Base-by-base conservation (phyloP, 768 basidiomycete genomes). In the Lentinula raphanica region DNA sequence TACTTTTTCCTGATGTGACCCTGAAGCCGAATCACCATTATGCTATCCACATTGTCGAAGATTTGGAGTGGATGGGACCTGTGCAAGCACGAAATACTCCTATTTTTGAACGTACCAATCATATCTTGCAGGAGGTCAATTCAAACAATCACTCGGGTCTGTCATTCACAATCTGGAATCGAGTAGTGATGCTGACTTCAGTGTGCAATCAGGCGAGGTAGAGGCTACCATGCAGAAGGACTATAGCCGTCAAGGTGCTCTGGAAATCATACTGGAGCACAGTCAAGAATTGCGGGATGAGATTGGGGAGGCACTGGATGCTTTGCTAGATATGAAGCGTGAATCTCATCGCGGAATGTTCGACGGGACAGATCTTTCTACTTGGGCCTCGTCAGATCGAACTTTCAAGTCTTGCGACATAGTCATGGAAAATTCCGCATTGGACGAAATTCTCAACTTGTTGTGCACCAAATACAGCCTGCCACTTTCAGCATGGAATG, bases 71-170 rank as follows among this genome's bases (percentile, higher is more conserved):
- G 1, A 67, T 70, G 60, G 68, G 71, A 11, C 71, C 67, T 0
- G 56, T 50, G 11, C 71, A 71, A 59, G 60, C 64, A 27, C 68
- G 65, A 51, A 59, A 67, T 58, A 60, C 64, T 4, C 64, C 63
- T 35, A 64, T 66, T 12, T 74, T 70, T 48, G 66, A 76, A 49
- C 60, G 67, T 15, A 68, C 67, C 39, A 73, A 70, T 49, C 54
- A 60, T 11, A 54, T 65, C 4, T 53, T 71, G 3, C 68, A 68
- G 40, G 38, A 58, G 1, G 28, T 63, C n/a, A 66, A 67, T 27
- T 68, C 64, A 3, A 70, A 73, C n/a, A n/a, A n/a, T n/a, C n/a
- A n/a, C n/a, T n/a, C n/a, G n/a, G n/a, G n/a, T n/a, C n/a, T n/a
- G n/a, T n/a, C n/a, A n/a, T n/a, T 57, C 36, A 49, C 2, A 63